phyloP scores from a whole-genome alignment of 179 eudicot species.

The Heliamphora pulchella region DNA sequence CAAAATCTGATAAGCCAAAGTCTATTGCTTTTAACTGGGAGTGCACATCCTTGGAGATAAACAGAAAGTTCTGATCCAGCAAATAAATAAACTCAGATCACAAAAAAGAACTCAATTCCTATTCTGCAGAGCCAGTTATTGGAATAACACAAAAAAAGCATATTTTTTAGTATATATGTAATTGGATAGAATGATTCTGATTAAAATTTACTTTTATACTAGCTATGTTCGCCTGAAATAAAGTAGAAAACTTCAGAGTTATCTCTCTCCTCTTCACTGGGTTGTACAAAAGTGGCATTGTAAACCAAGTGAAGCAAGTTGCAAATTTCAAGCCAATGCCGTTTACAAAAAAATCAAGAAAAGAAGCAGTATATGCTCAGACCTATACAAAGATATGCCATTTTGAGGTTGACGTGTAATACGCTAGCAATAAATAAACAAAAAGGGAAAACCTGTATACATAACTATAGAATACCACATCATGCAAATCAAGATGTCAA shows the following conservation, averaged over 20 bases:
- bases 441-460: neutral
- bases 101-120: neutral
- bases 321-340: neutral
- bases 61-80: slow-evolving; percentile 66
- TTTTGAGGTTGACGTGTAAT: neutral
- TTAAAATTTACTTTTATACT: neutral
- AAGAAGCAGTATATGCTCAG: neutral
- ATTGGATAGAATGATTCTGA: neutral
- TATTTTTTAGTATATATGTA: neutral
- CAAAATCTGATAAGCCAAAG: slow-evolving; percentile 94
- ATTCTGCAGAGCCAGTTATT: neutral
- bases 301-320: slow-evolving; percentile 4
- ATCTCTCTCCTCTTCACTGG: neutral
- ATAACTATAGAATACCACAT: neutral
- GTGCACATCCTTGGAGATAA: slow-evolving; percentile 62
- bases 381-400: neutral
- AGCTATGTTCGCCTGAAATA: neutral
- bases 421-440: neutral
- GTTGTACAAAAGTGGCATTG: neutral
- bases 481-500: neutral
- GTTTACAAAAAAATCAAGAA: neutral
- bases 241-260: neutral
- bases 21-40: slow-evolving; percentile 75
- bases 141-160: neutral
- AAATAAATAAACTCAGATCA: slow-evolving; percentile 12